phyloP scores from a whole-genome alignment of 2,329 filamentous ascomycete genomes.

The Coniosporium tulheliwenetii region DNA sequence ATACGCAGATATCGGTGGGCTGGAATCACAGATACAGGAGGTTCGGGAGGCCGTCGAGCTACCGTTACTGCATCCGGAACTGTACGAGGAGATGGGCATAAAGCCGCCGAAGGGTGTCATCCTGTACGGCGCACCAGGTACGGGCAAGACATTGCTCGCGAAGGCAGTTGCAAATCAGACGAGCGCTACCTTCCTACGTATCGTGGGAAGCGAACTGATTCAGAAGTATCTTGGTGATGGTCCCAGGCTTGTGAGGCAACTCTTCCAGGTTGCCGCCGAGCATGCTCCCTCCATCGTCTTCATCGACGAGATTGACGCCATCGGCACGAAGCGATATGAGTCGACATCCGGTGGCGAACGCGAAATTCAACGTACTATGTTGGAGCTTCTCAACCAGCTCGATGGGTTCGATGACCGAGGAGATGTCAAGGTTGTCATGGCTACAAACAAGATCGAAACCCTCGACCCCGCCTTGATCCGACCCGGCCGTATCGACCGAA shows the following conservation, averaged over 20 bases:
- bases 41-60: constrained; percentile 94
- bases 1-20: constrained; percentile 93
- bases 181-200: constrained; percentile 94
- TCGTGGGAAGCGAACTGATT: constrained; percentile 92
- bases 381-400: constrained; percentile 94
- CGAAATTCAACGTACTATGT: constrained; percentile 95
- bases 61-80: constrained; percentile 82
- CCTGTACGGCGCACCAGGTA: constrained; percentile 91
- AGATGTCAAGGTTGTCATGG: constrained; percentile 99
- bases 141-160: constrained; percentile 87
- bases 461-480: constrained; percentile 91
- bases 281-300: constrained; percentile 96
- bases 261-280: constrained; percentile 91
- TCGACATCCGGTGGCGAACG: constrained; percentile 93
- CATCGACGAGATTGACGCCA: constrained; percentile 98
- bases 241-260: constrained; percentile 82
- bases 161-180: constrained; percentile 98
- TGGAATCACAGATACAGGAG: constrained; percentile 93
- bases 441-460: constrained; percentile 98
- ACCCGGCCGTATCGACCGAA: constrained; percentile 93
- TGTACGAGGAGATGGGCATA: constrained; percentile 99
- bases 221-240: constrained; percentile 98
- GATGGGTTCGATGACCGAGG: constrained; percentile 98
- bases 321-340: constrained; percentile 97
- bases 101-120: constrained; percentile 99